Evolutionary conservation across 1,284 basidiomycete species (phyloP).

Genomic region (Cryptococcus maquisensis): DNA sequence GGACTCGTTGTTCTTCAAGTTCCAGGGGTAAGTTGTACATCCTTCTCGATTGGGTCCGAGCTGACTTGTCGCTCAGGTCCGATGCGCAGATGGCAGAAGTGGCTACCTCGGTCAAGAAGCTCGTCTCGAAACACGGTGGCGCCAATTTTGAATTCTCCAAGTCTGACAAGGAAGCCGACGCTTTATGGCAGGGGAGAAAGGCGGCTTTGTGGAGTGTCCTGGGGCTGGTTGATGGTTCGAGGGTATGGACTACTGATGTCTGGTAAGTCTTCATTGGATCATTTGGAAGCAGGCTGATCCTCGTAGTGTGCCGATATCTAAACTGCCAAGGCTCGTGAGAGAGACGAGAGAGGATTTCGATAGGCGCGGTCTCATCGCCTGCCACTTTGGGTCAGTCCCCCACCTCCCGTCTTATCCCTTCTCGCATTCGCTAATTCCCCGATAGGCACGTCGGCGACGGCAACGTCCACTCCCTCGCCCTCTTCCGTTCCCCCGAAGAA

Average conservation of each 20-base stretch:
- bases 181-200: slow-evolving; percentile 82
- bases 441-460: slow-evolving; percentile 85
- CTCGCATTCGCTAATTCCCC: slow-evolving; percentile 43
- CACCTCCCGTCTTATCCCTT: neutral
- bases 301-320: slow-evolving; percentile 68
- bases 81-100: slow-evolving; percentile 61
- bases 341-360: slow-evolving; percentile 71
- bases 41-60: neutral
- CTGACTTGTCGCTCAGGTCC: slow-evolving; percentile 41
- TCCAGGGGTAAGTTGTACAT: slow-evolving; percentile 58
- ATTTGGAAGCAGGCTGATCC: neutral
- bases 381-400: slow-evolving; percentile 44
- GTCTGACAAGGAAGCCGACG: slow-evolving; percentile 63
- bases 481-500: slow-evolving; percentile 40
- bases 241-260: slow-evolving; percentile 77
- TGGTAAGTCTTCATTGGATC: slow-evolving; percentile 56
- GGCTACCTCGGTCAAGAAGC: slow-evolving; percentile 57
- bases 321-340: slow-evolving; percentile 67
- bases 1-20: slow-evolving; percentile 81
- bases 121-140: slow-evolving; percentile 65
- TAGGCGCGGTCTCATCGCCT: slow-evolving; percentile 57
- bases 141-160: slow-evolving; percentile 66
- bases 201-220: slow-evolving; percentile 70
- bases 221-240: slow-evolving; percentile 60
- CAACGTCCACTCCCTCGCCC: slow-evolving; percentile 47